Evolutionary conservation across 2,329 filamentous ascomycete species (phyloP).

Genomic region (Plenodomus lindquistii): DNA sequence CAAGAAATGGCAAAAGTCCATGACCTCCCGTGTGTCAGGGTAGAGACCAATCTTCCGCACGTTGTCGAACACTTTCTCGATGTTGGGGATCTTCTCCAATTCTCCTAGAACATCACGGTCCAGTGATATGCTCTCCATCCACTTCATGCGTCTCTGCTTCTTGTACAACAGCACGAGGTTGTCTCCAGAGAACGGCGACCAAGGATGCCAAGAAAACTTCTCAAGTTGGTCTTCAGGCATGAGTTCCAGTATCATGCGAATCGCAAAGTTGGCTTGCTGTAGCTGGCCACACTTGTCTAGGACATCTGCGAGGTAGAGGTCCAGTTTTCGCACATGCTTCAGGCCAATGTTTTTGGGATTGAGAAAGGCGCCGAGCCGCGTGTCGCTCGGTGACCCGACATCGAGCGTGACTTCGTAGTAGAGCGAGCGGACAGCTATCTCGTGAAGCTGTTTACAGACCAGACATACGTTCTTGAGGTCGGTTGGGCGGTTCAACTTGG

Average conservation of each 20-base stretch:
- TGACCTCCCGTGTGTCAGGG: conserved; percentile 50
- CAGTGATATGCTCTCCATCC: conserved; percentile 53
- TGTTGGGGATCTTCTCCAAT: conserved; percentile 47
- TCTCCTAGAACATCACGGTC: conserved; percentile 48
- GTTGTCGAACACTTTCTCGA: conserved; percentile 48
- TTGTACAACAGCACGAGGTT: conserved; percentile 53
- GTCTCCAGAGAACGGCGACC: conserved; percentile 53
- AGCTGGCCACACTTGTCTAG: conserved; percentile 50
- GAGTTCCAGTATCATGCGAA: conserved; percentile 54
- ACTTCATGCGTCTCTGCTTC: conserved; percentile 54
- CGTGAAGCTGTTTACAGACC: conserved; percentile 51
- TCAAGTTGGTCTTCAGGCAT: conserved; percentile 54
- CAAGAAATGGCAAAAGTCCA: conserved; percentile 50
- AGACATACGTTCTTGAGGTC: conserved; percentile 55
- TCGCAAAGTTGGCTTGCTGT: conserved; percentile 52
- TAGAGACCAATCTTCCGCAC: conserved; percentile 52
- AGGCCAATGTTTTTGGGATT: conserved; percentile 54
- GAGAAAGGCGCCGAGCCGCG: conserved; percentile 50
- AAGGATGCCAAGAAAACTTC: conserved; percentile 56
- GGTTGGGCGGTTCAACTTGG: conserved; percentile 50
- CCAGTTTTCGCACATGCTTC: conserved; percentile 50
- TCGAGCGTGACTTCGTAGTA: conserved; percentile 54
- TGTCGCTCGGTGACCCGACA: conserved; percentile 51
- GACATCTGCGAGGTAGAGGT: conserved; percentile 52
- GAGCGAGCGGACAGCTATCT: conserved; percentile 51